Base-by-base conservation (phyloP, 192 early-diverging fungal species). In the Coemansia sp. region DNA sequence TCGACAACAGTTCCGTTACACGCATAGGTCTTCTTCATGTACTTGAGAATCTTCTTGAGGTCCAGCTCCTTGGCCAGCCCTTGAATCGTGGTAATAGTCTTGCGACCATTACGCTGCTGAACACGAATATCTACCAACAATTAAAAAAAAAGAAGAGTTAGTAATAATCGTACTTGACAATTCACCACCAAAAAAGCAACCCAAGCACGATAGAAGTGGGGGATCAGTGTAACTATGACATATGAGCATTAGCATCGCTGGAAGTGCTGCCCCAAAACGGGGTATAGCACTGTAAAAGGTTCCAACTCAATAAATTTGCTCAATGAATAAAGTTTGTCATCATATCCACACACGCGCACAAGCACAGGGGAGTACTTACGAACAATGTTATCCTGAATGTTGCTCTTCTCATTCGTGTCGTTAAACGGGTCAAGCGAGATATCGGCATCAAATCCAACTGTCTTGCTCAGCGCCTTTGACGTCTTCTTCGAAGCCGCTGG, bases 1-100 rank as follows among this genome's bases (percentile, higher is more conserved):
- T 93, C 83, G 36, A 96, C 88, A 37, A 99, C 83, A n/a, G 87
- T 94, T 40, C 96, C 96, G 83, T 94, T 95, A 86, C 96, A 99
- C 36, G 93, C 95, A 77, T 95, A 96, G 34, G 85, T 83, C 85
- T 95, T 95, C 85, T 96, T 99, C 74, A 99, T 94, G 57, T 88
- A 91, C 85, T 99, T 99, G 70, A 97, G 84, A 71, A 99, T 83
- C 60, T 87, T 87, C 86, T 96, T 96, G 67, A 88, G 85, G 79
- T 97, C 95, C 63, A 93, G 86, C 63, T 93, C 88, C 20, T 79
- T 79, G 55, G 93, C 88, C 31, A 99, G 86, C 35, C 96, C 96
- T 76, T 94, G 92, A 45, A 99, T 87, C 28, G 96, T 97, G 14
- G 96, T 97, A 68, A 95, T 79, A 62, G 94, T 95, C 86, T 99